Base-by-base conservation (phyloP, 352 stramenopile species). In the Globisporangium nunn region DNA sequence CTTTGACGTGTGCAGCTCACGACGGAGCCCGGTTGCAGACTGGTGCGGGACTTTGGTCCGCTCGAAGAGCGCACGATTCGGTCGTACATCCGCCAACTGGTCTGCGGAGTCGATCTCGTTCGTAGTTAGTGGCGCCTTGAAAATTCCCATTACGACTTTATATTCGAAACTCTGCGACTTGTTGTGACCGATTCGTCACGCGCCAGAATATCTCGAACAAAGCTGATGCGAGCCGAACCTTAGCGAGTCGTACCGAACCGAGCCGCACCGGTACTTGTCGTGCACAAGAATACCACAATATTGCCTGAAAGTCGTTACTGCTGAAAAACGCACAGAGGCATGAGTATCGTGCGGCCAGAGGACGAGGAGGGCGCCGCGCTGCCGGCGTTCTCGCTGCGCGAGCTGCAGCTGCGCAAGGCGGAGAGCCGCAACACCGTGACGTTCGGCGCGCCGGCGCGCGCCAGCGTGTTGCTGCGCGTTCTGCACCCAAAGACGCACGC, bases 41-140 rank as follows among this genome's bases (percentile, higher is more conserved):
- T 96, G 37, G 63, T 97, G 15, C 87, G 96, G 48, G 71, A 85
- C 6, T 91, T 96, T 54, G 86, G 85, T 0, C 57, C 74, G 6
- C 73, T 97, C 23, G 64, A 79, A 0, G 85, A 96, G 47, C 48
- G 64, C 3, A 73, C 87, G 37, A 71, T 91, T 18, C 59, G 73
- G 18, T 49, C 55, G 18, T 94, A 92, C 54, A 66, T 72, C 0
- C 68, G 61, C 2, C 74, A 93, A 40, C 61, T 96, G 43, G 65
- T 88, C 14, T 52, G 52, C 1, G 85, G 83, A 7, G 64, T 96
- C 39, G 23, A 1, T 23, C 23, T 23, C 23, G 23, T 23, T 23
- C 23, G 23, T 23, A 23, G 1, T 23, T 23, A 23, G 23, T 23
- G 23, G 0, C 23, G 23, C 1, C 23, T 23, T 1, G 23, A 23